Evolutionary conservation across 1,284 basidiomycete species (phyloP).

Genomic region (Austroboletus novae-zelandiae): DNA sequence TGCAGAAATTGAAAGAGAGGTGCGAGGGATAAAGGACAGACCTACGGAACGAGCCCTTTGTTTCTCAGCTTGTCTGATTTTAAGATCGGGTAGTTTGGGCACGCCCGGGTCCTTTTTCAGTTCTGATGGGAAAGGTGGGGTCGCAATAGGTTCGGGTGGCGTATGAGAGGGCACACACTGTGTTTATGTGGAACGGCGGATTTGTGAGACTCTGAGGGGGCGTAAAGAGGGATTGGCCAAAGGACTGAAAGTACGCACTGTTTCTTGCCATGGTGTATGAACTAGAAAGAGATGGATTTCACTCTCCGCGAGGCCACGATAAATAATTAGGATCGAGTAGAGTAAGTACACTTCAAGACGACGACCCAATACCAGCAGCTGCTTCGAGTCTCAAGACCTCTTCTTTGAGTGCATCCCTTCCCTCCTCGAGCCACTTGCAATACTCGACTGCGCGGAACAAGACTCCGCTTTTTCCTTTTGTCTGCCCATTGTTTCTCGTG

Average conservation of each 20-base stretch:
- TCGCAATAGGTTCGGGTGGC: background rate
- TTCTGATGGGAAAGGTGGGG: slow-evolving; percentile 40
- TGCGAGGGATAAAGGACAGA: background rate
- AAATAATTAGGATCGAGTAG: background rate
- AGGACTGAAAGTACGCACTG: background rate
- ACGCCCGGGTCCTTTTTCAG: slow-evolving; percentile 83
- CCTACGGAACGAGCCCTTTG: slow-evolving; percentile 41
- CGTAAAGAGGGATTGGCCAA: background rate
- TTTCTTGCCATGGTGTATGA: background rate
- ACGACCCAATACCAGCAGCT: slow-evolving; percentile 46
- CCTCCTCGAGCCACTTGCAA: slow-evolving; percentile 73
- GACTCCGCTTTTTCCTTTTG: slow-evolving; percentile 79
- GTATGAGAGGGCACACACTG: slow-evolving; percentile 40
- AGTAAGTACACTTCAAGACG: slow-evolving; percentile 7
- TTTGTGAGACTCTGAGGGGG: slow-evolving; percentile 42
- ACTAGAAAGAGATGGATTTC: no score
- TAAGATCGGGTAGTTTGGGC: slow-evolving; percentile 71
- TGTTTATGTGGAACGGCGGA: slow-evolving; percentile 48
- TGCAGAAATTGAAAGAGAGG: background rate
- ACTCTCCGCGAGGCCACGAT: no score
- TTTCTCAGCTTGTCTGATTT: slow-evolving; percentile 57
- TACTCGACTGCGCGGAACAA: slow-evolving; percentile 79
- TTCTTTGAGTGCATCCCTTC: slow-evolving; percentile 56
- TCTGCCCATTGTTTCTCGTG: slow-evolving; percentile 59
- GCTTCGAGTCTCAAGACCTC: slow-evolving; percentile 64